phyloP scores from a whole-genome alignment of 495 filamentous ascomycete genomes.

The Ascodesmis nigricans region DNA sequence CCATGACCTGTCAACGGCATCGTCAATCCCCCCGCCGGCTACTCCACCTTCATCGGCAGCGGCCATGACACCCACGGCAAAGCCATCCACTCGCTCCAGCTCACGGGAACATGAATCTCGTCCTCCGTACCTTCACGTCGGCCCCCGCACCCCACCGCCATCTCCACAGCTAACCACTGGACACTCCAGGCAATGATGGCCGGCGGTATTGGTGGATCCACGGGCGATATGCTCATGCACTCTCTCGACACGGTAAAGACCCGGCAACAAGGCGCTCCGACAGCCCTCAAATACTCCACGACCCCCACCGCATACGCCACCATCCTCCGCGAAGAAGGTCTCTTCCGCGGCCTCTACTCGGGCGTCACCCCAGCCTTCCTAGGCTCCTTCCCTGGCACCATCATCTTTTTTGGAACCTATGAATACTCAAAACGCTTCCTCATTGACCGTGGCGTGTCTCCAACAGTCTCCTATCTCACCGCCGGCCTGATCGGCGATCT shows the following conservation, averaged over 20 bases:
- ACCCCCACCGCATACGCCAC: slow-evolving; percentile 74
- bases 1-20: no score
- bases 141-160: no score
- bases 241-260: slow-evolving; percentile 98
- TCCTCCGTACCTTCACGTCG: slow-evolving; percentile 28
- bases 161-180: no score
- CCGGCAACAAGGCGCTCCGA: slow-evolving; percentile 87
- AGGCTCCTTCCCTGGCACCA: slow-evolving; percentile 82
- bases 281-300: slow-evolving; percentile 77
- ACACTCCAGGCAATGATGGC: slow-evolving; percentile 95
- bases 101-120: slow-evolving; percentile 25
- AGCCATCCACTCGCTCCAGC: no score
- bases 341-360: slow-evolving; percentile 73
- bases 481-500: slow-evolving; percentile 84
- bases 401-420: slow-evolving; percentile 90
- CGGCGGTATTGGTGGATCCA: slow-evolving; percentile 72
- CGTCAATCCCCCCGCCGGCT: no score
- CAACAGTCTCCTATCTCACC: slow-evolving; percentile 60
- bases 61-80: no score
- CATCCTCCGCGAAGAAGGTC: slow-evolving; percentile 79
- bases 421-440: slow-evolving; percentile 82
- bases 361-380: slow-evolving; percentile 74
- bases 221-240: slow-evolving; percentile 95
- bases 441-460: slow-evolving; percentile 58
- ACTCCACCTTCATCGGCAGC: no score